phyloP scores from a whole-genome alignment of 768 basidiomycete genomes.

The Lentinula sp. region DNA sequence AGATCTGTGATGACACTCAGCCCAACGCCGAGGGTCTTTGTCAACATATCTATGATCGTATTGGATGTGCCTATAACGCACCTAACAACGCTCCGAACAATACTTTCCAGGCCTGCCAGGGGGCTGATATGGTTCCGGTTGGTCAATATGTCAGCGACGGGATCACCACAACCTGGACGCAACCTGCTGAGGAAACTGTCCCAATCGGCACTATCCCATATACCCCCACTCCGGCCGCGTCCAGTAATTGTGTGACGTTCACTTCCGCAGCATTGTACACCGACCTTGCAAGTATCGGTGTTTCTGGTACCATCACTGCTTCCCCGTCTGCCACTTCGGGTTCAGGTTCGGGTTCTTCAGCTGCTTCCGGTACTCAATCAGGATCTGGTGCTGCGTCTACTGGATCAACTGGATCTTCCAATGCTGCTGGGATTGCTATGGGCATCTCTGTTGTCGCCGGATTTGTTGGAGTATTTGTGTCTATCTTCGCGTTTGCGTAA shows the following conservation, averaged over 20 bases:
- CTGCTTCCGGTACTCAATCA: neutral
- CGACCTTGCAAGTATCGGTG: slow-evolving; percentile 6
- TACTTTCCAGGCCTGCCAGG: slow-evolving; percentile 42
- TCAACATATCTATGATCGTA: slow-evolving; percentile 37
- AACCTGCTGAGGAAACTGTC: slow-evolving; percentile 17
- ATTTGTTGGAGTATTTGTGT: neutral
- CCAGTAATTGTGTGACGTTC: slow-evolving; percentile 15
- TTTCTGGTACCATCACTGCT: neutral
- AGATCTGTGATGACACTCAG: slow-evolving; percentile 45
- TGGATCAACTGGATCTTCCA: neutral
- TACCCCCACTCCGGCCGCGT: slow-evolving; percentile 16
- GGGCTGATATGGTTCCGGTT: slow-evolving; percentile 38
- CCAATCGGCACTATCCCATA: slow-evolving; percentile 19
- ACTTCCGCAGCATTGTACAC: slow-evolving; percentile 11
- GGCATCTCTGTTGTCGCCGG: slow-evolving; percentile 1
- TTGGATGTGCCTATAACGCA: slow-evolving; percentile 52
- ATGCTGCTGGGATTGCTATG: slow-evolving; percentile 1
- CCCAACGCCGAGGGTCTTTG: slow-evolving; percentile 33
- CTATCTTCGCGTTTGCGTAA: neutral
- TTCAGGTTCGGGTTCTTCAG: neutral
- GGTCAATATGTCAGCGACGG: slow-evolving; percentile 38
- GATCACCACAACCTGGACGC: slow-evolving; percentile 14
- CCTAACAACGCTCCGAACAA: slow-evolving; percentile 39
- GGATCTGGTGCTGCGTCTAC: neutral
- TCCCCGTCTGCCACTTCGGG: neutral